Conservation (phyloP, 2,329 filamentous ascomycete genomes). For the Xenoacremonium recifei region DNA sequence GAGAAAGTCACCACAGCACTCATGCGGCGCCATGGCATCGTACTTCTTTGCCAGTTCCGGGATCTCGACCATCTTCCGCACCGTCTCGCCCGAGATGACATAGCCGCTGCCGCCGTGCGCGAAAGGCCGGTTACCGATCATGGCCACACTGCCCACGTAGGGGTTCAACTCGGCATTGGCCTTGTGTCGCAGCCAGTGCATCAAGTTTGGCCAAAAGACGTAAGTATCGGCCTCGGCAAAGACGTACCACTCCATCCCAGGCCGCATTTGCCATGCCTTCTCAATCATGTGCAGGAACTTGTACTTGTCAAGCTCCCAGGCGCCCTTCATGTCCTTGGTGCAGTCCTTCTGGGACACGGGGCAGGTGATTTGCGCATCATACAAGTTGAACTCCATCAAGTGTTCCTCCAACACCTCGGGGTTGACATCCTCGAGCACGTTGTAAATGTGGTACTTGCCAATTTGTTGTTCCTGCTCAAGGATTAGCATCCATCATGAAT, state of each 20-base stretch:
- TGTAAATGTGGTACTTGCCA: constrained; percentile 42
- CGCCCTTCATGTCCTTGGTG: constrained; percentile 29
- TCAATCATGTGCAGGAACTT: constrained; percentile 60
- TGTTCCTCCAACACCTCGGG: constrained; percentile 33
- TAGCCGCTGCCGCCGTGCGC: constrained; percentile 60
- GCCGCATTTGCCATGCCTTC: constrained; percentile 53
- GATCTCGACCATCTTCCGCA: constrained; percentile 47
- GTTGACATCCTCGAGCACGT: constrained; percentile 39
- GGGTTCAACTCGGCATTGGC: constrained; percentile 42
- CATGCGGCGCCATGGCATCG: constrained; percentile 41
- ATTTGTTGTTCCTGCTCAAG: constrained; percentile 45
- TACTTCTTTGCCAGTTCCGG: constrained; percentile 44
- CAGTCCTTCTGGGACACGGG: constrained; percentile 47
- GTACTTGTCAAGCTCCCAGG: constrained; percentile 60
- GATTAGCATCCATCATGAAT: constrained; percentile 10
- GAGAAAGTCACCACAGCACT: constrained; percentile 53
- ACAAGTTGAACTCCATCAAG: constrained; percentile 45
- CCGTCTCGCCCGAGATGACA: constrained; percentile 50
- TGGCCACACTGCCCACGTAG: constrained; percentile 52
- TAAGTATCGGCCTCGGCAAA: constrained; percentile 61
- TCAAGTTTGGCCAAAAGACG: constrained; percentile 53
- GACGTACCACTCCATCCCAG: constrained; percentile 56
- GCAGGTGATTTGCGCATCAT: constrained; percentile 44
- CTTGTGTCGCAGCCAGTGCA: constrained; percentile 45
- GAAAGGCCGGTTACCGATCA: constrained; percentile 44